Percentiles rank a stretch among this genome's conserved stretches.
Conservation (phyloP, 352 stramenopile genomes). For the Thraustochytrium striatum region DNA sequence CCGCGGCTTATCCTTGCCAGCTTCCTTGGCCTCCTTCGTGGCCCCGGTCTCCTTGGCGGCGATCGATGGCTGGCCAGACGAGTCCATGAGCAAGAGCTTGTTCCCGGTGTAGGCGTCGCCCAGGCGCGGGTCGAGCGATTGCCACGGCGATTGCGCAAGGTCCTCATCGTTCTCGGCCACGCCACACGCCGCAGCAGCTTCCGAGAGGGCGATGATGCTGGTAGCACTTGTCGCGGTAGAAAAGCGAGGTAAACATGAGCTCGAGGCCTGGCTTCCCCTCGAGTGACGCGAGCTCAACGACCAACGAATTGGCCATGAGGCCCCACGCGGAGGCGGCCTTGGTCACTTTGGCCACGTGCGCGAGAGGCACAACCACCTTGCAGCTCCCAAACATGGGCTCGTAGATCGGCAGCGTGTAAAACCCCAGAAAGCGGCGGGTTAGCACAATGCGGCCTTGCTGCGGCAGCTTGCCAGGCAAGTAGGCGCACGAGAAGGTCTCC, state of each 20-base stretch:
- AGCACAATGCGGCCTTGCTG: slow-evolving; percentile 38
- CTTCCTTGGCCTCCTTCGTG: neutral
- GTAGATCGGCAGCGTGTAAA: slow-evolving; percentile 27
- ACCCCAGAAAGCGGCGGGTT: slow-evolving; percentile 28
- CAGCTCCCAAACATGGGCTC: slow-evolving; percentile 44
- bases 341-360: slow-evolving; percentile 14
- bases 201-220: neutral
- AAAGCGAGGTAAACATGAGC: slow-evolving; percentile 39
- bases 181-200: neutral
- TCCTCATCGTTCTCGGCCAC: neutral
- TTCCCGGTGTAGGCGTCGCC: slow-evolving; percentile 39
- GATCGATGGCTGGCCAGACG: neutral
- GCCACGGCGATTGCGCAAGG: neutral
- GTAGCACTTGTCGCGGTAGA: slow-evolving; percentile 27
- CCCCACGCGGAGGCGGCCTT: slow-evolving; percentile 40
- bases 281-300: neutral
- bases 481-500: slow-evolving; percentile 31
- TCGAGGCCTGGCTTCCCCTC: neutral
- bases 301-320: slow-evolving; percentile 17
- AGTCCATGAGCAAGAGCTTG: slow-evolving; percentile 2
- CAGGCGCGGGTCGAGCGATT: slow-evolving; percentile 6
- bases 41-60: neutral
- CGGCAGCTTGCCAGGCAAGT: slow-evolving; percentile 33
- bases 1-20: neutral
- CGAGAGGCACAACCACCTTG: slow-evolving; percentile 35